Evolutionary conservation across 441 rosid genomes (phyloP).

Genomic region (Codiaeum variegatum): DNA sequence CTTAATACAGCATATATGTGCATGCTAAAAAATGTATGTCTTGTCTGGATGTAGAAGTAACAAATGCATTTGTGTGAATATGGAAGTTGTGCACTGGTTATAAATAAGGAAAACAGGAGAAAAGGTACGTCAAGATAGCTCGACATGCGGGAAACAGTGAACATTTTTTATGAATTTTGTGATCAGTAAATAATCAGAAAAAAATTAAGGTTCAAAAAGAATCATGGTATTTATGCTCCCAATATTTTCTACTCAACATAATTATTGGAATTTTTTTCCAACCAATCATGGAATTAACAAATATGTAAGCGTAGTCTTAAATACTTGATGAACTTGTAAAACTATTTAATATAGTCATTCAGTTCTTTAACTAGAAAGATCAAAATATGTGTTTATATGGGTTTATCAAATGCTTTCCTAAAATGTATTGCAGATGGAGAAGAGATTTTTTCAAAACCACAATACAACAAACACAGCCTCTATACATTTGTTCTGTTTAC

Average conservation of each 20-base stretch:
- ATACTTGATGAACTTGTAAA: background rate
- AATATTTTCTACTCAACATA: background rate
- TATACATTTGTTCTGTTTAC: background rate
- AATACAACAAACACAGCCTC: background rate
- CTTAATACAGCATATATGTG: background rate
- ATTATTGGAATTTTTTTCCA: background rate
- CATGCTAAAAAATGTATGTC: background rate
- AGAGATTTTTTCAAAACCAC: background rate
- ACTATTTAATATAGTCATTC: background rate
- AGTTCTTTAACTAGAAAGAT: background rate
- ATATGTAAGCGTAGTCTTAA: background rate
- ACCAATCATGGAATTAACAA: background rate
- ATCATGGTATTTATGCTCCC: background rate
- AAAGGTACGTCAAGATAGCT: background rate
- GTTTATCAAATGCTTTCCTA: constrained; percentile 1
- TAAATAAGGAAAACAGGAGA: background rate
- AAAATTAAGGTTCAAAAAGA: background rate
- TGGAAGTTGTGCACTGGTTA: background rate
- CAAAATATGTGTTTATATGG: background rate
- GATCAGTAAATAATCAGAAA: background rate
- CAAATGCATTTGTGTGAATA: background rate
- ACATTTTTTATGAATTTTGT: background rate
- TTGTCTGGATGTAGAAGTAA: background rate
- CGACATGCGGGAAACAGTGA: background rate
- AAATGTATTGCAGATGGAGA: background rate